Percentiles rank a stretch among this genome's conserved stretches.
Evolutionary conservation across 768 basidiomycete genomes (phyloP).

Genomic region (Cyclocybe cylindracea): DNA sequence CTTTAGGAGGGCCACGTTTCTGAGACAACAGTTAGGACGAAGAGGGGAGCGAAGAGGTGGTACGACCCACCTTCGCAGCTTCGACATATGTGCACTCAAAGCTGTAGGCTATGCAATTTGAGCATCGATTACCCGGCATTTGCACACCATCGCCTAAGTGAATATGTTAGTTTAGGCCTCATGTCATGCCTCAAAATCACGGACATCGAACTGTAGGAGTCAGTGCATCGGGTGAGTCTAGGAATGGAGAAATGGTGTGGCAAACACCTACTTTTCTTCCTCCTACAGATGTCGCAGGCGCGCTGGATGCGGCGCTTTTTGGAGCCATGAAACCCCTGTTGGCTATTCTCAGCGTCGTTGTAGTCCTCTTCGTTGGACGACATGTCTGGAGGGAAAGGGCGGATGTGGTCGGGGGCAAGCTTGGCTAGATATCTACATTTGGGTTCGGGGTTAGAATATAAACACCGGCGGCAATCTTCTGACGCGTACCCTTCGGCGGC

Average conservation of each 20-base stretch:
- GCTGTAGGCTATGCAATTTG: slow-evolving; percentile 65
- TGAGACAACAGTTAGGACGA: slow-evolving; percentile 15
- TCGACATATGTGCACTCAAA: slow-evolving; percentile 72
- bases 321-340: slow-evolving; percentile 29
- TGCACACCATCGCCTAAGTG: slow-evolving; percentile 67
- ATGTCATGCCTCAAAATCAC: slow-evolving; percentile 16
- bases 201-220: slow-evolving; percentile 60
- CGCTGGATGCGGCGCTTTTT: slow-evolving; percentile 78
- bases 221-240: slow-evolving; percentile 7
- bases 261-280: slow-evolving; percentile 70
- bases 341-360: slow-evolving; percentile 41
- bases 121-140: slow-evolving; percentile 65
- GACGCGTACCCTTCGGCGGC: too few species aligned
- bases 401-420: slow-evolving; percentile 1
- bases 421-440: not conserved
- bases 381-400: slow-evolving; percentile 33
- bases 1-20: slow-evolving; percentile 66
- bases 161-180: not conserved
- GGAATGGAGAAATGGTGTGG: not conserved
- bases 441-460: too few species aligned
- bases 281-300: slow-evolving; percentile 80
- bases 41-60: slow-evolving; percentile 12
- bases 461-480: too few species aligned
- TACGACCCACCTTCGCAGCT: slow-evolving; percentile 56
- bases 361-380: slow-evolving; percentile 70